Evolutionary conservation across 1,284 basidiomycete species (phyloP).

Genomic region (Malassezia globosa): DNA sequence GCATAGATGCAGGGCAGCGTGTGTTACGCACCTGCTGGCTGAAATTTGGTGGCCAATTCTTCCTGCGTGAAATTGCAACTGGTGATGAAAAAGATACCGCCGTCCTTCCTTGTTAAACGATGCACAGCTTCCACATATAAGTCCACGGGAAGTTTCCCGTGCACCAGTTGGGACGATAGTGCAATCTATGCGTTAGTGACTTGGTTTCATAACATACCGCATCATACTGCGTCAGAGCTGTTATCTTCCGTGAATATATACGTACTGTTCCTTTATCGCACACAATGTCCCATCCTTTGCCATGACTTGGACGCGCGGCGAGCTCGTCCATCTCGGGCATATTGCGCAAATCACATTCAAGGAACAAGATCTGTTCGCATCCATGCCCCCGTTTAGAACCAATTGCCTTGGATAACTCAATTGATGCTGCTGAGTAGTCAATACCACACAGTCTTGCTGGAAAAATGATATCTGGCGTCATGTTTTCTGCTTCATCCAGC

Average conservation of each 20-base stretch:
- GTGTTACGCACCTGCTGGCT: constrained; percentile 1
- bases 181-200: constrained; percentile 52
- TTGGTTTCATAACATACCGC: constrained; percentile 50
- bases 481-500: constrained; percentile 18
- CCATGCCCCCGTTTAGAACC: constrained; percentile 18
- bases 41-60: constrained; percentile 60
- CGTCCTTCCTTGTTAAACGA: constrained; percentile 49
- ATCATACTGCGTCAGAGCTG: constrained; percentile 56
- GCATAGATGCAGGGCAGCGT: background rate
- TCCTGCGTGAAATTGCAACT: constrained; percentile 76
- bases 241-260: background rate
- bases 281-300: constrained; percentile 43
- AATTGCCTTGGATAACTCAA: constrained; percentile 49
- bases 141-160: constrained; percentile 54
- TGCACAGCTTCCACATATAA: constrained; percentile 58
- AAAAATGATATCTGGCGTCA: constrained; percentile 57
- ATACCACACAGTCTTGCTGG: constrained; percentile 57
- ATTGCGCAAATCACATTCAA: constrained; percentile 42
- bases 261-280: constrained; percentile 45
- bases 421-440: constrained; percentile 68
- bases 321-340: constrained; percentile 11
- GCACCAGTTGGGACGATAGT: constrained; percentile 57
- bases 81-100: constrained; percentile 69
- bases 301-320: constrained; percentile 8
- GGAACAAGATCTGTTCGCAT: constrained; percentile 39